These are phyloP conservation scores for Poterioochromonas sp. DNA, from an alignment of 352 stramenopile species.

Conservation along the genomic window DNA sequence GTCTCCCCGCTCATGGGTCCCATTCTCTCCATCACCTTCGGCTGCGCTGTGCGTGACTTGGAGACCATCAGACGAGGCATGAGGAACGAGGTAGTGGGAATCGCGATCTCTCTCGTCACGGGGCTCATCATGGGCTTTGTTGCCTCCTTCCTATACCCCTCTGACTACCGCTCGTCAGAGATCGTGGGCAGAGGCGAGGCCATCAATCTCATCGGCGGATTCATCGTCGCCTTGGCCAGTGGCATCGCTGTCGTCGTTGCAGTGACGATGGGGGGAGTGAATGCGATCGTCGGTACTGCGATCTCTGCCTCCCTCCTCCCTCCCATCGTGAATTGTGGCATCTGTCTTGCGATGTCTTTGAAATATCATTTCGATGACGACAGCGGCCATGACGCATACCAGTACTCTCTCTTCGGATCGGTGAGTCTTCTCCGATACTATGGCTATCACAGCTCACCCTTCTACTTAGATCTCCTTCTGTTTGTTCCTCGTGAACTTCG, in stretches of 20 bases:
- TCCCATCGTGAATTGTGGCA: conserved; percentile 54
- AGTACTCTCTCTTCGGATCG: background rate
- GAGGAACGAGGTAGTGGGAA: conserved; percentile 38
- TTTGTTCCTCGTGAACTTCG: conserved; percentile 18
- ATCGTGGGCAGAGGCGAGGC: background rate
- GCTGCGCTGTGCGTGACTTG: conserved; percentile 30
- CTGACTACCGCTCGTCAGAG: conserved; percentile 2
- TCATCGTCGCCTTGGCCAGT: conserved; percentile 56
- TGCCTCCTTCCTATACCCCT: background rate
- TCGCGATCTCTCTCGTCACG: conserved; percentile 21
- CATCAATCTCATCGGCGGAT: conserved; percentile 49
- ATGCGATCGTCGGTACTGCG: conserved; percentile 60
- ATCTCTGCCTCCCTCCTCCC: conserved; percentile 61
- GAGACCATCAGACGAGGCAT: conserved; percentile 33
- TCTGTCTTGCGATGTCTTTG: conserved; percentile 43
- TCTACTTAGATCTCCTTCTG: conserved; percentile 1
- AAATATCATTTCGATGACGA: background rate
- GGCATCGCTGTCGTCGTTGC: conserved; percentile 54
- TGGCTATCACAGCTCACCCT: too few relatives aligned
- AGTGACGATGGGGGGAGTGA: conserved; percentile 53
- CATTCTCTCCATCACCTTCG: conserved; percentile 52
- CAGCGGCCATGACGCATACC: background rate
- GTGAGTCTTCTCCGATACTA: background rate
- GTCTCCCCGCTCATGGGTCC: conserved; percentile 53
- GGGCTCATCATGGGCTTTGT: background rate